A percentile compares a stretch with the other conserved stretches of the same genome.
These are phyloP conservation scores for Striga asiatica DNA, from an alignment of 257 asterid species.

Conservation along the genomic window DNA sequence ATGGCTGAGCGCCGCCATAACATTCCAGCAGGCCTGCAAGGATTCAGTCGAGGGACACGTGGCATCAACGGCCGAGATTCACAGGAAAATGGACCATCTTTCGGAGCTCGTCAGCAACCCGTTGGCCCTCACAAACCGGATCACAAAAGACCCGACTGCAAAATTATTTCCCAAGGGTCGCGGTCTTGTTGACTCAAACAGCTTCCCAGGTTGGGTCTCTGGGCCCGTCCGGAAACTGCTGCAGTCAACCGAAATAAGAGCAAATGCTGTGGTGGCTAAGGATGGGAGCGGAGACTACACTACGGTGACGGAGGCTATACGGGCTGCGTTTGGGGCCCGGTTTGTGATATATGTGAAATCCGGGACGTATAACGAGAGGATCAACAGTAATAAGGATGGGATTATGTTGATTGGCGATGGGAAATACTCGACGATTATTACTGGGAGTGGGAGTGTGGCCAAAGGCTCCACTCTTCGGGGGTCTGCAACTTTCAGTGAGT, in stretches of 20 bases:
- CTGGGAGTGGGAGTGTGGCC: slow-evolving; percentile 33
- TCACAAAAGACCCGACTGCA: slow-evolving; percentile 13
- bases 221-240: slow-evolving; percentile 35
- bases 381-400: slow-evolving; percentile 47
- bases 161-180: not conserved
- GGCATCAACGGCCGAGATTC: slow-evolving; percentile 24
- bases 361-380: slow-evolving; percentile 55
- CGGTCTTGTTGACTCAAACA: no score
- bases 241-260: slow-evolving; percentile 23
- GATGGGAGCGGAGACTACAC: slow-evolving; percentile 53
- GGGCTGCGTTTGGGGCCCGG: slow-evolving; percentile 41
- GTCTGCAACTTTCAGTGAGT: slow-evolving; percentile 64
- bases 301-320: slow-evolving; percentile 48
- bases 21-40: slow-evolving; percentile 62
- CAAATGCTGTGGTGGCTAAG: slow-evolving; percentile 61
- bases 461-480: slow-evolving; percentile 34
- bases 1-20: slow-evolving; percentile 66
- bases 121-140: slow-evolving; percentile 49
- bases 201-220: slow-evolving; percentile 46
- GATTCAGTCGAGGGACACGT: slow-evolving; percentile 32
- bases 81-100: slow-evolving; percentile 43
- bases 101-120: slow-evolving; percentile 50
- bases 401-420: slow-evolving; percentile 76
- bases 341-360: slow-evolving; percentile 66
- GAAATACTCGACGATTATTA: slow-evolving; percentile 47